Percentiles rank a stretch among this genome's conserved stretches.
Evolutionary conservation across 148 eudicot species (phyloP).

Genomic region (Rhododendron molle): DNA sequence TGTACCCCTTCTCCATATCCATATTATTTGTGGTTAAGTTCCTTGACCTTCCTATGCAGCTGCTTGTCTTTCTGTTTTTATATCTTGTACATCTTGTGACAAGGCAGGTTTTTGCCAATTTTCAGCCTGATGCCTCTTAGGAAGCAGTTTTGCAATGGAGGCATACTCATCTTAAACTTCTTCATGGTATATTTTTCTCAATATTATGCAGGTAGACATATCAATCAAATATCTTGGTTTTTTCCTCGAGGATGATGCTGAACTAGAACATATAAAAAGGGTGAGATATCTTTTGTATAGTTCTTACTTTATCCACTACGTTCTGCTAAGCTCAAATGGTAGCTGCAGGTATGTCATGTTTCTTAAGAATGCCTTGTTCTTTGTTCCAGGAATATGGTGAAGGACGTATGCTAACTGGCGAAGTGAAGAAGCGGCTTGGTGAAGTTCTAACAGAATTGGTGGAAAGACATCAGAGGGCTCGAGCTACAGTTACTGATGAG

Average conservation of each 20-base stretch:
- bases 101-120: background rate
- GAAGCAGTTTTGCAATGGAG: background rate
- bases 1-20: background rate
- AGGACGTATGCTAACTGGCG: conserved; percentile 92
- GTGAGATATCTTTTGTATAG: conserved; percentile 27
- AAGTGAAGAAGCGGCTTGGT: conserved; percentile 72
- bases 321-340: background rate
- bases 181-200: background rate
- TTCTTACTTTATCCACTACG: background rate
- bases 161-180: background rate
- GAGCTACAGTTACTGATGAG: conserved; percentile 95
- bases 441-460: conserved; percentile 82
- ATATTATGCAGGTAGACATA: conserved; percentile 72
- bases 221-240: conserved; percentile 93
- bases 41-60: background rate
- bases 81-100: background rate
- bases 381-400: conserved; percentile 74
- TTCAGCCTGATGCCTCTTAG: background rate
- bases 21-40: background rate
- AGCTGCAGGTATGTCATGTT: background rate
- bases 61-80: background rate
- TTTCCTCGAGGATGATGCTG: conserved; percentile 94
- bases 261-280: conserved; percentile 71
- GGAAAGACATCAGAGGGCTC: conserved; percentile 78
- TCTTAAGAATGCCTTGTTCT: background rate